phyloP scores from a whole-genome alignment of 352 stramenopile genomes.

The Halophytophthora batemanensis region DNA sequence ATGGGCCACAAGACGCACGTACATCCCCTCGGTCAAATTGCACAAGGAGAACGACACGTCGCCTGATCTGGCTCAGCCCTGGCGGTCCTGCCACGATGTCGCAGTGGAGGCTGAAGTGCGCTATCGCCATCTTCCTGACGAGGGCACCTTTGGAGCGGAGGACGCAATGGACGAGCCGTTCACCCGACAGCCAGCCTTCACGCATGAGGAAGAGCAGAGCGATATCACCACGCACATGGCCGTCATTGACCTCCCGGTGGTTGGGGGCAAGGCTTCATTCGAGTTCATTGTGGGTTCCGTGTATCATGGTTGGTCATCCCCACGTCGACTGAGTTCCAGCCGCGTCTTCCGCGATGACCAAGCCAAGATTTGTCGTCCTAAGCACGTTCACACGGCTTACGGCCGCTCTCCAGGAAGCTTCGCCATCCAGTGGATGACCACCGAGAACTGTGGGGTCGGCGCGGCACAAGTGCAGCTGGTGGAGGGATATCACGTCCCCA shows the following conservation, averaged over 20 bases:
- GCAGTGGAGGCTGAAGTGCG: conserved; percentile 46
- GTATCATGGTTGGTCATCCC: conserved; percentile 74
- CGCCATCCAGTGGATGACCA: conserved; percentile 79
- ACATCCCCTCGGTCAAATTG: conserved; percentile 60
- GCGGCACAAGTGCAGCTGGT: conserved; percentile 51
- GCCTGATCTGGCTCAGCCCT: conserved; percentile 34
- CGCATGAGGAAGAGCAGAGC: too few relatives aligned
- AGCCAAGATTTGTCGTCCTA: conserved; percentile 57
- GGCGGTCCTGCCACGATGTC: conserved; percentile 70
- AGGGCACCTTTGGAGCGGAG: conserved; percentile 37
- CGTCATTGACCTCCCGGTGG: conserved; percentile 39
- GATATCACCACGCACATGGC: conserved; percentile 54
- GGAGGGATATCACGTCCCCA: conserved; percentile 50
- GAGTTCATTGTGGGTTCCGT: conserved; percentile 77
- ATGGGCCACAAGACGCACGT: conserved; percentile 69
- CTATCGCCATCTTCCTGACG: conserved; percentile 39
- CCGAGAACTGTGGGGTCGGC: conserved; percentile 44
- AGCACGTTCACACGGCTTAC: conserved; percentile 83
- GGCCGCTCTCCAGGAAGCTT: conserved; percentile 53
- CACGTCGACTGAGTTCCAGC: conserved; percentile 58
- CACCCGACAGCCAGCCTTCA: too few relatives aligned
- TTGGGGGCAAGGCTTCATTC: conserved; percentile 20
- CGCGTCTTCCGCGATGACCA: conserved; percentile 33
- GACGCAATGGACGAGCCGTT: conserved; percentile 44
- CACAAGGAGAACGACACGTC: conserved; percentile 33